Base-by-base conservation (phyloP, 148 eudicot genomes). In the Silene uniflora region DNA sequence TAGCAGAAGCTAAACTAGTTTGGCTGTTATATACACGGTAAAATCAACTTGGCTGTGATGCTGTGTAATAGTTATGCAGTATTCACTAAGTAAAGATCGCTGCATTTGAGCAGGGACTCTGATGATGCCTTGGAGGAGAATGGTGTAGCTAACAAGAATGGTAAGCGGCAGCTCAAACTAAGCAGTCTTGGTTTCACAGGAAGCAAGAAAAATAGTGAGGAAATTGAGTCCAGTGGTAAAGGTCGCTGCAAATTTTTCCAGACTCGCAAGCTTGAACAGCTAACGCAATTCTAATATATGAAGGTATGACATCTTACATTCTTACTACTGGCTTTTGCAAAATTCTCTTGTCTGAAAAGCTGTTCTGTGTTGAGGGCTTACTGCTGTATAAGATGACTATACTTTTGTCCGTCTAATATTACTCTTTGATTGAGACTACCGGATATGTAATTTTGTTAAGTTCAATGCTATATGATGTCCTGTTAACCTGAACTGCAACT, bases 221-320 rank as follows among this genome's bases (percentile, higher is more conserved):
- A 94, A 47, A 88, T 85, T 9, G 97, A 89, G 79, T 94, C 98
- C 66, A 88, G 87, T 76, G 92, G 96, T 73, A 94, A 88, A 83
- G 97, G 92, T 49, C 93, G 96, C 73, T 84, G 92, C 96, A 94
- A 91, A 74, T 92, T 94, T 82, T 94, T 94, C 79, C 96, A 92
- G 80, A 79, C 89, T 81, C 98, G 97, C 75, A 94, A 92, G 77
- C 96, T 94, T 3, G 93, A 94, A 83, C 89, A 87, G 75, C 84
- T 94, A 32, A 67, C 85, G 64, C 81, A 84, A 58, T 94, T 91
- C 85, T 94, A 77, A 85, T 72, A 66, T 46, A 5, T 58, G 46
- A 14, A 68, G 77, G 82, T 83, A 74, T 58, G 67, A 1, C 39
- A 21, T 64, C 44, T 19, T 44, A 39, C 14, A 19, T 67, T 42